Percentiles rank a stretch among this genome's conserved stretches.
These are phyloP conservation scores for Trematosphaeria pertusa DNA, from an alignment of 2,329 filamentous ascomycete species.

Conservation along the genomic window DNA sequence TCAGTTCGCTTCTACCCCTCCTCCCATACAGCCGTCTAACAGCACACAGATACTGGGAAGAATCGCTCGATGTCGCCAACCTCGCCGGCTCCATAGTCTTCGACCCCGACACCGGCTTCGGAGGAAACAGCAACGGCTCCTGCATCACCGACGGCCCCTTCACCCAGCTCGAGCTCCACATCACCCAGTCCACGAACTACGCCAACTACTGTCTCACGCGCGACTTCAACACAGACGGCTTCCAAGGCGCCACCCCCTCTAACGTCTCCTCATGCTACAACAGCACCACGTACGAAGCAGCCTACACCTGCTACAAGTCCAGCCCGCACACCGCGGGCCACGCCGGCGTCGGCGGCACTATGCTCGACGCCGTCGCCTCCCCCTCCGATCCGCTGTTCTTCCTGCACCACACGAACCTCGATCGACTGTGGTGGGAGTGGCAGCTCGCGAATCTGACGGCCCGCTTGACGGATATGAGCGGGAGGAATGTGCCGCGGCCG, in stretches of 20 bases:
- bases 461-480: conserved; percentile 11
- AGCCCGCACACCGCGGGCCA: conserved; percentile 12
- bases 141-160: conserved; percentile 49
- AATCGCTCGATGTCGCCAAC: too few relatives aligned
- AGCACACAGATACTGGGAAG: too few relatives aligned
- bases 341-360: conserved; percentile 8
- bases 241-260: conserved; percentile 4
- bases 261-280: conserved; percentile 6
- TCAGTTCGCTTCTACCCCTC: too few relatives aligned
- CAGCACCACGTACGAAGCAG: conserved; percentile 8
- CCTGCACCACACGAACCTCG: conserved; percentile 46
- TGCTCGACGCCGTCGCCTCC: conserved; percentile 10
- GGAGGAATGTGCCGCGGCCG: conserved; percentile 6
- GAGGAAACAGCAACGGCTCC: conserved; percentile 13
- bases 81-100: conserved; percentile 9
- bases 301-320: conserved; percentile 8
- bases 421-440: conserved; percentile 55
- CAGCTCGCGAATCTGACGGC: conserved; percentile 43
- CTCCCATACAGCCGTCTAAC: too few relatives aligned
- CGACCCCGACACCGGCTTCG: conserved; percentile 14
- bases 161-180: conserved; percentile 39
- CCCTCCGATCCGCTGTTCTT: conserved; percentile 45
- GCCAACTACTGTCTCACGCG: conserved; percentile 10
- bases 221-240: neutral
- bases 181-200: conserved; percentile 27